Evolutionary conservation across 108 stramenopile species (phyloP).

Genomic region (Cyclotella cryptica): DNA sequence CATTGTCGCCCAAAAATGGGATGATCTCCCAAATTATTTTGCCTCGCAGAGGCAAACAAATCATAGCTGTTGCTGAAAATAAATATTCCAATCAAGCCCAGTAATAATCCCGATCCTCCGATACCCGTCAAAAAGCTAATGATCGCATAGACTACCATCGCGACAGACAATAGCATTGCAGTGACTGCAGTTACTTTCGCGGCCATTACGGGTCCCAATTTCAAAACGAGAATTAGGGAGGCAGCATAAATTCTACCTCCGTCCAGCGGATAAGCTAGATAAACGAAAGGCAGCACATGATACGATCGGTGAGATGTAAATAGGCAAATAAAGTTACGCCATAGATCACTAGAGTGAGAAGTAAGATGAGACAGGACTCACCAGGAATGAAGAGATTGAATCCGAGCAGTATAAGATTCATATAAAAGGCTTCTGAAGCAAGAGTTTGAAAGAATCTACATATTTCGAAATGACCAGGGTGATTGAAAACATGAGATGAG

Average conservation of each 20-base stretch:
- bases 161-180: slow-evolving; percentile 29
- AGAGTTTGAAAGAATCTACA: slow-evolving; percentile 42
- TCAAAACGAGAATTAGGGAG: slow-evolving; percentile 27
- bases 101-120: slow-evolving; percentile 8
- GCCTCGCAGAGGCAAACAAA: slow-evolving; percentile 18
- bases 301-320: not conserved
- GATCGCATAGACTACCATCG: slow-evolving; percentile 36
- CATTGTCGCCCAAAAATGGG: slow-evolving; percentile 46
- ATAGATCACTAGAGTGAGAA: not conserved
- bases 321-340: no score
- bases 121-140: slow-evolving; percentile 13
- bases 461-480: not conserved
- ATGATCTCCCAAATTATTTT: slow-evolving; percentile 20
- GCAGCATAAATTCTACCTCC: slow-evolving; percentile 61
- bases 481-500: no score
- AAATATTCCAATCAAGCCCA: slow-evolving; percentile 38
- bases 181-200: slow-evolving; percentile 49
- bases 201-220: slow-evolving; percentile 24
- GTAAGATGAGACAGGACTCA: slow-evolving; percentile 16
- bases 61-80: slow-evolving; percentile 39
- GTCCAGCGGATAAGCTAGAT: slow-evolving; percentile 31
- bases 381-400: slow-evolving; percentile 48
- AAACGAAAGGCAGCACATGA: not conserved
- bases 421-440: slow-evolving; percentile 38
- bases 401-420: slow-evolving; percentile 40